Base-by-base conservation (phyloP, 1,139 yeast species). In the Magnusiomyces sp. region DNA sequence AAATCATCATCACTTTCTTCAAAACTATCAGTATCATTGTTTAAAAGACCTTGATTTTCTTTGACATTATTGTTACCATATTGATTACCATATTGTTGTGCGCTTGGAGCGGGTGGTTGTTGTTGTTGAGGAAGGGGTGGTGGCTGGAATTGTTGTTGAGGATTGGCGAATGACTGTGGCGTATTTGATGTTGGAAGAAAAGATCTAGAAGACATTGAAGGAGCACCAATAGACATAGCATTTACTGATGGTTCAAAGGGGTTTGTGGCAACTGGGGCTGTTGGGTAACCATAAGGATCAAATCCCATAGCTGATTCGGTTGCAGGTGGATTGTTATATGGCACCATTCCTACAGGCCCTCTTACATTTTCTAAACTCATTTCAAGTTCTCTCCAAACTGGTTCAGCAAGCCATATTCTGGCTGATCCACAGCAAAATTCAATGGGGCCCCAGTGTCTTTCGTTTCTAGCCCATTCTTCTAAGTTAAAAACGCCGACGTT, bases 381-480 rank as follows among this genome's bases (percentile, higher is more conserved):
- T 52, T 68, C 72, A 19, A 71, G 57, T 19, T 65, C 66, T 13
- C 63, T 53, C 71, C 72, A 71, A 1, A 65, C 66, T 9, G 53
- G 56, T 47, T 70, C 74, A 9, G 66, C 57, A 17, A 70, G 49
- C 66, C 72, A 70, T 2, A 70, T 59, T 6, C 72, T 57, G 34
- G 58, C 58, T 13, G 59, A 57, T 10, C 73, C 73, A 42, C 59
- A 59, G 51, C 59, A 65, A 48, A 70, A 64, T 38, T 68, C 70
- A 6, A 55, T 56, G 1, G 66, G 61, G 11, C 58, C 61, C 63
- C 66, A 70, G 5, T 63, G 63, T 19, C 63, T 58, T 36, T 59
- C 62, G n/a, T 59, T 56, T 23, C 62, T 59, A 1, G 71, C 72
- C 73, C 73, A 70, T 10, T 59, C 58, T 5, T 64, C 68, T 2